Evolutionary conservation across 371 early-diverging fungal genomes (phyloP).

Genomic region (Zopfochytrium polystomum): DNA sequence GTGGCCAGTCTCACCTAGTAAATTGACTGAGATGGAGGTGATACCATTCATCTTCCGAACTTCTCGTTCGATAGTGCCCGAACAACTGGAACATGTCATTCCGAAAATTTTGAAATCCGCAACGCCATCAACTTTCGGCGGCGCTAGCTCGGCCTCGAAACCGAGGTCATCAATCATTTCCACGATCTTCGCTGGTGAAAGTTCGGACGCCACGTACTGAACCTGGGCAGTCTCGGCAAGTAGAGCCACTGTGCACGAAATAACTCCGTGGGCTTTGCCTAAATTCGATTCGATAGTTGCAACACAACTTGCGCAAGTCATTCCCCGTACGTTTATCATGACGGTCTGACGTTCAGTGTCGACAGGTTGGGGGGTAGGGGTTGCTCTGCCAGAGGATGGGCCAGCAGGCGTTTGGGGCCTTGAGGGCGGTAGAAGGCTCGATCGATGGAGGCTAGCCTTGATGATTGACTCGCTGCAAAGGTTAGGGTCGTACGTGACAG

Average conservation of each 20-base stretch:
- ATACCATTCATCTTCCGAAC: conserved; percentile 66
- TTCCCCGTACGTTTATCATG: conserved; percentile 37
- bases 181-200: conserved; percentile 43
- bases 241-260: conserved; percentile 69
- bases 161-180: conserved; percentile 73
- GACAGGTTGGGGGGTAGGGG: not conserved
- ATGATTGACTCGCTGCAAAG: conserved; percentile 35
- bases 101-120: conserved; percentile 75
- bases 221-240: conserved; percentile 82
- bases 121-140: conserved; percentile 2
- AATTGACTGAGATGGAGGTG: conserved; percentile 64
- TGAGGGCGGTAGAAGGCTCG: too few relatives aligned
- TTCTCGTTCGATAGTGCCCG: conserved; percentile 71
- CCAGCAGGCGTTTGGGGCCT: not conserved
- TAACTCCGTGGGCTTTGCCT: conserved; percentile 58
- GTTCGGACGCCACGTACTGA: conserved; percentile 48
- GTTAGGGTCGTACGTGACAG: conserved; percentile 24
- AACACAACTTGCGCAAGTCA: conserved; percentile 55
- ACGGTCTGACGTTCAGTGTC: not conserved
- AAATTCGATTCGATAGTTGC: conserved; percentile 72
- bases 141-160: conserved; percentile 62
- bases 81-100: conserved; percentile 89
- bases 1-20: conserved; percentile 70
- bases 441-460: not conserved
- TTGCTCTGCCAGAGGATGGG: not conserved